Evolutionary conservation across 176 grass and related monocot genomes (phyloP), one percentile per base, ranked within the genome.

Genomic region (Ensete glaucum): DNA sequence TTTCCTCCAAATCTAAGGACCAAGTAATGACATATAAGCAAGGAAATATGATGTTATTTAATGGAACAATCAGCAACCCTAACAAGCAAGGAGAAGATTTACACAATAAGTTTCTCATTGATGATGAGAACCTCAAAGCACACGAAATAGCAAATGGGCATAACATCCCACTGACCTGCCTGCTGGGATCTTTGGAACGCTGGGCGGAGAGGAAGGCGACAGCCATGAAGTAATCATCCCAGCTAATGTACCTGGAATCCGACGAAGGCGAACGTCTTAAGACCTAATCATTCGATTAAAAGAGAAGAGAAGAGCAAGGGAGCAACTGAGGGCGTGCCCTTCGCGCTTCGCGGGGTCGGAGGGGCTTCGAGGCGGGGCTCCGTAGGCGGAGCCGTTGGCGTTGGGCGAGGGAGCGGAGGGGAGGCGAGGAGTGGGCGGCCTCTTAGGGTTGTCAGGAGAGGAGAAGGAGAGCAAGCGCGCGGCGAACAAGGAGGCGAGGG

Each of bases 201-300:
- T 98, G 77, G 27, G 95, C 95, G 0, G 95, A 98, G 72, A 98
- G 88, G 70, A 98, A 98, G 1, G 95, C 95, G n/a, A 98, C 87
- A 24, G 95, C 88, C 95, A 98, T 98, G 82, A 98, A 98, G 83
- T 98, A 98, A 57, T 98, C 95, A 67, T 98, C 95, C 95, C 95
- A 98, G 1, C 86, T 89, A 54, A 98, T 82, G 67, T 93, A 98
- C 76, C 95, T 98, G 80, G 80, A 79, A 65, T 50, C 43, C 67
- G 9, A n/a, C 51, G 48, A 21, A 70, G 8, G 51, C 67, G 4
- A 49, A 70, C 20, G 9, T 15, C 17, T 70, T 21, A 51, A 21
- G 51, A 70, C 67, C 67, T 52, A 50, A 21, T 19, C 50, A 70
- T 1, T 21, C 67, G 69, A n/a, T 76, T 55, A 29, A 74, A 63